A percentile compares a stretch with the other conserved stretches of the same genome.
Evolutionary conservation across 805 yeast species (phyloP).

Genomic region (Candida tibetensis): DNA sequence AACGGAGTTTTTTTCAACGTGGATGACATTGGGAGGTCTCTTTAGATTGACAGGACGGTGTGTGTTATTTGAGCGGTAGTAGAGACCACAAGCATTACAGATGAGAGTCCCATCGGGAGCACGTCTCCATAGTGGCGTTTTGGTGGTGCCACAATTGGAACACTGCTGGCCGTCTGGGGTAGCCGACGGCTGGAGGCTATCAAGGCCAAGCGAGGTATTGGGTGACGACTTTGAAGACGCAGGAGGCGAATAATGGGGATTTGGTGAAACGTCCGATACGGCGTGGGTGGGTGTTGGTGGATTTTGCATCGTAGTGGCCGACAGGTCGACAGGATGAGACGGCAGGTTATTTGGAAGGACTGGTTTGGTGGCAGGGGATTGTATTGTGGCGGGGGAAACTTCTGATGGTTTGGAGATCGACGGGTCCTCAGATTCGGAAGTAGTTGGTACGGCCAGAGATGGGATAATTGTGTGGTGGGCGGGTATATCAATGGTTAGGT

Average conservation of each 20-base stretch:
- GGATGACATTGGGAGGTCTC: conserved; percentile 51
- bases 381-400: no score
- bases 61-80: conserved; percentile 56
- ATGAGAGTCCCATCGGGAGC: conserved; percentile 54
- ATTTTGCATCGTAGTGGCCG: no score
- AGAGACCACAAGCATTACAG: conserved; percentile 61
- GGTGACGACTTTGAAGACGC: background rate
- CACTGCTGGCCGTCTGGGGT: conserved; percentile 43
- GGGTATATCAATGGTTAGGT: no score
- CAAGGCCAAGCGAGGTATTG: no score
- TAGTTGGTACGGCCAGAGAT: no score
- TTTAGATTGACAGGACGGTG: conserved; percentile 66
- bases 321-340: no score
- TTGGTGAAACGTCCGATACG: background rate
- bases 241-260: background rate
- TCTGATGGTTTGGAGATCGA: no score
- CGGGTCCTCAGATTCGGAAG: no score
- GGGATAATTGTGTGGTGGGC: no score
- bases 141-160: conserved; percentile 53
- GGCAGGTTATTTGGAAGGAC: no score
- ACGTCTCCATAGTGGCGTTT: conserved; percentile 59
- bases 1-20: conserved; percentile 36
- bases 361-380: no score
- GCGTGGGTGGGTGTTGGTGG: background rate
- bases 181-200: background rate